Evolutionary conservation across 257 asterid species (phyloP).

Genomic region (Plantago major): DNA sequence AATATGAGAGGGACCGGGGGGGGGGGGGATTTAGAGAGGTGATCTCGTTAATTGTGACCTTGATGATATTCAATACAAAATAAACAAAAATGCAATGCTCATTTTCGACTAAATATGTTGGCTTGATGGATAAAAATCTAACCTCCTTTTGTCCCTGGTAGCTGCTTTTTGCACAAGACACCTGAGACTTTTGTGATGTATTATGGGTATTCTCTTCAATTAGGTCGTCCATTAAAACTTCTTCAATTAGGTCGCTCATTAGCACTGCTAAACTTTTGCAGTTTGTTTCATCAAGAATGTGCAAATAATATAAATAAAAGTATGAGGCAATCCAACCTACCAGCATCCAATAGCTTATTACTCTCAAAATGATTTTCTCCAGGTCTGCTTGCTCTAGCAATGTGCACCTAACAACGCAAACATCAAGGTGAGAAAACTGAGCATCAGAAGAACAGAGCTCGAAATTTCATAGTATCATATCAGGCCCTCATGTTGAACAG

Average conservation of each 20-base stretch:
- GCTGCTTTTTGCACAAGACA: no score
- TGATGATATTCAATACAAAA: neutral
- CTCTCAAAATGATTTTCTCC: slow-evolving; percentile 40
- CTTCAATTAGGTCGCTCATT: no score
- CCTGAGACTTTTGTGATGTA: no score
- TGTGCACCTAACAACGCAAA: slow-evolving; percentile 1
- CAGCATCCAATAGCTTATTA: slow-evolving; percentile 20
- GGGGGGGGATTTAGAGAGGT: neutral
- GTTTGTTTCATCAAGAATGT: slow-evolving; percentile 10
- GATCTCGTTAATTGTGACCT: neutral
- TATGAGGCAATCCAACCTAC: slow-evolving; percentile 14
- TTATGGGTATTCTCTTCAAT: no score
- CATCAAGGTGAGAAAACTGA: neutral
- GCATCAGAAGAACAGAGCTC: neutral
- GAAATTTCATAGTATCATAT: neutral
- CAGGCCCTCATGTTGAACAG: neutral
- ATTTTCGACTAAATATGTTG: neutral
- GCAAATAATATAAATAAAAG: slow-evolving; percentile 1
- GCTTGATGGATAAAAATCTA: no score
- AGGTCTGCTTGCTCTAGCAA: slow-evolving; percentile 4
- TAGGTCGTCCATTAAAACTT: no score
- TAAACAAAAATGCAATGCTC: neutral
- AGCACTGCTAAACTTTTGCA: neutral
- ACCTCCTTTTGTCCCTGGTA: no score
- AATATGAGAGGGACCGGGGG: neutral